A percentile compares a stretch with the other conserved stretches of the same genome.
phyloP scores from a whole-genome alignment of 208 protist genomes.

The Acanthamoeba sp. region DNA sequence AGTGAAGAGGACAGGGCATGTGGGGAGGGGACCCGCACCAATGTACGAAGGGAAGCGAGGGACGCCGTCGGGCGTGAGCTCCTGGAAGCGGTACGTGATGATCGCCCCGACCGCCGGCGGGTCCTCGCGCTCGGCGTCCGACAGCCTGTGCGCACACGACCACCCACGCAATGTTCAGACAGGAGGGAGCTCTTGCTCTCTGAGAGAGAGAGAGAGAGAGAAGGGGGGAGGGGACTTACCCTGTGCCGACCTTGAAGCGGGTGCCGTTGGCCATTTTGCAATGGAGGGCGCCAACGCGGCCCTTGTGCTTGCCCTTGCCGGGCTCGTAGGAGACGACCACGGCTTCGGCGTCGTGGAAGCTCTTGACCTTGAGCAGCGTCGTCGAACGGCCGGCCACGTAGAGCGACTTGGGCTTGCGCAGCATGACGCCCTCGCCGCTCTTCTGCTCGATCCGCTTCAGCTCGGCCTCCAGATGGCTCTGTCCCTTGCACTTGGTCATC shows the following conservation, averaged over 20 bases:
- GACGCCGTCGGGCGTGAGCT: slow-evolving; percentile 85
- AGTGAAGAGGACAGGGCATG: neutral
- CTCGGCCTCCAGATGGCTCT: slow-evolving; percentile 76
- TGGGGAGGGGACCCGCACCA: neutral
- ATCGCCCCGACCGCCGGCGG: slow-evolving; percentile 85
- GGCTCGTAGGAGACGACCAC: slow-evolving; percentile 82
- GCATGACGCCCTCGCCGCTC: slow-evolving; percentile 89
- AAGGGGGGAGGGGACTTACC: neutral
- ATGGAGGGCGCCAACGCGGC: slow-evolving; percentile 79
- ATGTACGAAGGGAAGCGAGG: slow-evolving; percentile 88
- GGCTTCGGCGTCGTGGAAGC: slow-evolving; percentile 86
- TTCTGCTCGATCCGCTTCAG: slow-evolving; percentile 79
- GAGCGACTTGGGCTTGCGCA: slow-evolving; percentile 83
- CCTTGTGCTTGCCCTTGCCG: slow-evolving; percentile 86
- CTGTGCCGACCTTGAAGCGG: slow-evolving; percentile 87
- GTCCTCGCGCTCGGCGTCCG: slow-evolving; percentile 80
- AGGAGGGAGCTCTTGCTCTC: neutral
- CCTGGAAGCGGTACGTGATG: slow-evolving; percentile 88
- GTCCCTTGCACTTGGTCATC: slow-evolving; percentile 80
- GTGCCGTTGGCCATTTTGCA: slow-evolving; percentile 84
- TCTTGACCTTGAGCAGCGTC: slow-evolving; percentile 85
- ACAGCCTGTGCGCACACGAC: slow-evolving; percentile 61
- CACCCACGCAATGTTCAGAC: neutral
- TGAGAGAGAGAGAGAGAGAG: neutral
- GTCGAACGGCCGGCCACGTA: slow-evolving; percentile 78